Evolutionary conservation across 371 early-diverging fungal genomes (phyloP).

Genomic region (Modicella reniformis): DNA sequence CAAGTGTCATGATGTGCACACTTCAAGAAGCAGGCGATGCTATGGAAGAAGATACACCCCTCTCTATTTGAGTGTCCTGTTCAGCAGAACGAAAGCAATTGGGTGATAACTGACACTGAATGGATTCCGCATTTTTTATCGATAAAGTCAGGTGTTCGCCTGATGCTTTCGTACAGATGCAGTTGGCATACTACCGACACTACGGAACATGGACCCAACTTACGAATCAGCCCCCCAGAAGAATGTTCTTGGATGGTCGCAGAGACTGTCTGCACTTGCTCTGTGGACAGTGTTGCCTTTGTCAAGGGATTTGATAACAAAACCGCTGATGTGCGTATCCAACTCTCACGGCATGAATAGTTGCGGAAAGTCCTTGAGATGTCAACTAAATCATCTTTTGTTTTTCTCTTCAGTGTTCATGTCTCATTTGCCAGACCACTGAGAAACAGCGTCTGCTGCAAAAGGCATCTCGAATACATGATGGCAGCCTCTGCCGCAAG

Average conservation of each 20-base stretch:
- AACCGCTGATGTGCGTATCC: constrained; percentile 58
- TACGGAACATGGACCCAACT: constrained; percentile 71
- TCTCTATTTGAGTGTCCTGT: background rate
- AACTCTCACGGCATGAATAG: too few relatives aligned
- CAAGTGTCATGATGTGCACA: too few relatives aligned
- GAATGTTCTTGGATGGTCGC: constrained; percentile 82
- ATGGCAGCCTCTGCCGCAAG: constrained; percentile 64
- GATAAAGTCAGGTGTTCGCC: constrained; percentile 70
- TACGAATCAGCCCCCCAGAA: constrained; percentile 83
- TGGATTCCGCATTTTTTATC: background rate
- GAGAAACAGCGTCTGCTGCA: constrained; percentile 68
- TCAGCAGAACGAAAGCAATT: background rate
- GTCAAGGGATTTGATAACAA: constrained; percentile 70
- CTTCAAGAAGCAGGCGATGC: too few relatives aligned
- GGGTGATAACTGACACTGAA: background rate
- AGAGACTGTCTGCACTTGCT: constrained; percentile 84
- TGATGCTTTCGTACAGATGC: constrained; percentile 85
- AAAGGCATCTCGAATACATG: constrained; percentile 75
- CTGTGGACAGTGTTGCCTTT: constrained; percentile 75
- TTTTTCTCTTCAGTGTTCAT: background rate
- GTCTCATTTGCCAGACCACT: constrained; percentile 55
- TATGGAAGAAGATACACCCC: too few relatives aligned
- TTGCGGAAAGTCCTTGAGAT: too few relatives aligned
- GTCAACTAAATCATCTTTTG: too few relatives aligned
- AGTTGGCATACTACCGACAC: constrained; percentile 76